These are phyloP conservation scores for Starmerella etchellsii DNA, from an alignment of 805 yeast species.

Conservation along the genomic window DNA sequence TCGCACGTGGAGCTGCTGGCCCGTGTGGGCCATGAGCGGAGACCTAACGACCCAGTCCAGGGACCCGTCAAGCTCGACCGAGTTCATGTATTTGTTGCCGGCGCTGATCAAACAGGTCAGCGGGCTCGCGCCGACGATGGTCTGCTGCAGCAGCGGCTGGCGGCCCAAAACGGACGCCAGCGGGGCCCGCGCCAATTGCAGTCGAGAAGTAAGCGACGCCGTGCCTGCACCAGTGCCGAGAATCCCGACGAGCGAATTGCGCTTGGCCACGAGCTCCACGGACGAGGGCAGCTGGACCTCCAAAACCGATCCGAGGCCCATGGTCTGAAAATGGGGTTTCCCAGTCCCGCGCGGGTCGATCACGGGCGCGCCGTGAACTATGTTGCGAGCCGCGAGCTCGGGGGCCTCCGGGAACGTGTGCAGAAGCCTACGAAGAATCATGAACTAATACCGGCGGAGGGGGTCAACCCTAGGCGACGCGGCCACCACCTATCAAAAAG, in stretches of 20 bases:
- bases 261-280: constrained; percentile 15
- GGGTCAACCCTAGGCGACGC: neutral
- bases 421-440: constrained; percentile 12
- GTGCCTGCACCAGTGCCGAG: constrained; percentile 8
- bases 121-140: constrained; percentile 17
- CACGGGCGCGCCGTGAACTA: constrained; percentile 15
- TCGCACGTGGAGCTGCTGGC: constrained; percentile 23
- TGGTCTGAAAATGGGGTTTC: constrained; percentile 13
- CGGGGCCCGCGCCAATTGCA: constrained; percentile 12
- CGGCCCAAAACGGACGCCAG: constrained; percentile 15
- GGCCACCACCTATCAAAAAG: neutral
- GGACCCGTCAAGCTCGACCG: constrained; percentile 31
- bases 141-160: constrained; percentile 20
- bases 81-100: constrained; percentile 21
- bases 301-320: constrained; percentile 85
- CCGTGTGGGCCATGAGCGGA: constrained; percentile 38
- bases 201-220: constrained; percentile 12
- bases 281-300: constrained; percentile 55
- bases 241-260: constrained; percentile 18
- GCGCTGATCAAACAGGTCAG: constrained; percentile 16
- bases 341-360: constrained; percentile 18
- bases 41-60: constrained; percentile 34
- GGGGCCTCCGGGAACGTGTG: constrained; percentile 20
- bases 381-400: constrained; percentile 14
- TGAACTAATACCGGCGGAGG: too few species aligned